Base-by-base conservation (phyloP, 129 eudicot species). In the Lonicera japonica region DNA sequence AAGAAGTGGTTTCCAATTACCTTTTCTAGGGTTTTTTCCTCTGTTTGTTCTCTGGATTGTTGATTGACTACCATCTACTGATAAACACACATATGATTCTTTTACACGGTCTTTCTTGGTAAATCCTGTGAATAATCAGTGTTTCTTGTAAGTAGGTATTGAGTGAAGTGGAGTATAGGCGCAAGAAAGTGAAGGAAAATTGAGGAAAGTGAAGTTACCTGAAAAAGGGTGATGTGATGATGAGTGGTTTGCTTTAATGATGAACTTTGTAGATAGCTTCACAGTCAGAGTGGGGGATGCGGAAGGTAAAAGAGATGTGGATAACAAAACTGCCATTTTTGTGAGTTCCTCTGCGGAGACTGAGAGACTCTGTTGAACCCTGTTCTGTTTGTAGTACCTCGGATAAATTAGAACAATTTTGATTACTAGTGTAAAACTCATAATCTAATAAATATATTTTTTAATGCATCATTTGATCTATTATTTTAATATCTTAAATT, bases 291-390 rank as follows among this genome's bases (percentile, higher is more conserved):
- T 62, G 14, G 69, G 34, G 16, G 74, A 69, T 50, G 64, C 53
- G 25, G 87, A 74, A 25, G 71, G 53, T 11, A 80, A 24, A 38
- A 68, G 17, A 53, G 84, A 54, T 18, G 76, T 36, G 64, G 95
- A 78, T 70, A 87, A 70, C 56, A 81, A 29, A 71, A 65, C 63
- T 55, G 91, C 65, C 95, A 87, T 87, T 61, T 23, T 54, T n/a
- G 18, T 38, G 13, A 0, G 45, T 51, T 59, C 25, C 29, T n/a
- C n/a, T 45, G 51, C 51, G 36, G 36, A 6, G 36, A 29, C 36
- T 29, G 11, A 6, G 36, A 6, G 36, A 29, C 36, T 29, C 36
- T 29, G 36, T 29, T 29, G 36, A 29, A 29, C 36, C 6, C 36
- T 29, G 36, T 29, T 29, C 36, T 29, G 36, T 29, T 29, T 29